A percentile compares a stretch with the other conserved stretches of the same genome.
Conservation (phyloP, 495 filamentous ascomycete species). For the Aspergillus homomorphus region DNA sequence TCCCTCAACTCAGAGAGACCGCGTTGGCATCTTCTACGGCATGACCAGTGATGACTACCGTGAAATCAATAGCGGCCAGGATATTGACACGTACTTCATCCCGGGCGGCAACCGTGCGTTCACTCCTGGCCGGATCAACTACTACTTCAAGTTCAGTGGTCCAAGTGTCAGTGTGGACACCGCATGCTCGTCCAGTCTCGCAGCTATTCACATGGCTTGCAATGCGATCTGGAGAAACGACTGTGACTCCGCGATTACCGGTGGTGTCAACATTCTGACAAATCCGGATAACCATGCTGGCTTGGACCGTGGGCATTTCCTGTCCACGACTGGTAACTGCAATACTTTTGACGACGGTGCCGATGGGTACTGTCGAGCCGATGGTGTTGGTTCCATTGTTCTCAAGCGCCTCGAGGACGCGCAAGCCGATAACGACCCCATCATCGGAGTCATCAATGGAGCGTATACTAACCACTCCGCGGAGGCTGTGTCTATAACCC, state of each 20-base stretch:
- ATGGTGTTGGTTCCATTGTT: constrained; percentile 67
- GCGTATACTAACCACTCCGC: constrained; percentile 74
- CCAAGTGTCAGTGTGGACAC: constrained; percentile 86
- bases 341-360: constrained; percentile 75
- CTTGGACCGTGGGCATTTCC: constrained; percentile 77
- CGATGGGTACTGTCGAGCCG: constrained; percentile 75
- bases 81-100: constrained; percentile 92
- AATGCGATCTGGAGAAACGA: constrained; percentile 77
- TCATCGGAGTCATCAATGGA: constrained; percentile 64
- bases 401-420: constrained; percentile 77
- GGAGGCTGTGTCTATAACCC: constrained; percentile 76
- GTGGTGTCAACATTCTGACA: constrained; percentile 76
- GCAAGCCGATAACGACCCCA: constrained; percentile 67
- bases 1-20: constrained; percentile 75
- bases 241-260: constrained; percentile 80
- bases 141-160: constrained; percentile 83
- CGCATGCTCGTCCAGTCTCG: constrained; percentile 82
- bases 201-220: constrained; percentile 81
- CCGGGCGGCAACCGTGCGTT: constrained; percentile 87
- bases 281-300: constrained; percentile 85
- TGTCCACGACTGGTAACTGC: constrained; percentile 75
- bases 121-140: constrained; percentile 83
- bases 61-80: constrained; percentile 85
- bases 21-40: constrained; percentile 89
- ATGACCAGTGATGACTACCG: constrained; percentile 91